These are phyloP conservation scores for Solanum clarkiae DNA, from an alignment of 257 asterid species.

Conservation along the genomic window DNA sequence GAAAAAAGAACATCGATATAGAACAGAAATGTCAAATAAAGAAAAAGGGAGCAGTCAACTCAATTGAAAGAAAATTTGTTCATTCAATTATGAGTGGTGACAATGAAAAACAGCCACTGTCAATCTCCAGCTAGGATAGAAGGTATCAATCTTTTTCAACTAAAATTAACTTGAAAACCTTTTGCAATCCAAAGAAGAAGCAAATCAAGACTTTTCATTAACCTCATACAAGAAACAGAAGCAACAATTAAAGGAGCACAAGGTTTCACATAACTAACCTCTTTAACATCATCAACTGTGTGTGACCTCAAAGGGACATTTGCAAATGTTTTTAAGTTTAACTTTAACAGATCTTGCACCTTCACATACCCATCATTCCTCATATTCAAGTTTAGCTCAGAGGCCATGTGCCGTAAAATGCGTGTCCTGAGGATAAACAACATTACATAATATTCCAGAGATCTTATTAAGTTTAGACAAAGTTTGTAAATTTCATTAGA, in stretches of 20 bases:
- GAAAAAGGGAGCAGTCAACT: neutral
- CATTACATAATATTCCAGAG: neutral
- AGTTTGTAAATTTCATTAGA: neutral
- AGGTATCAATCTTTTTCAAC: neutral
- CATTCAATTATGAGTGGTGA: neutral
- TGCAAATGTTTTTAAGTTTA: conserved; percentile 69
- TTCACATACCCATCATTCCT: conserved; percentile 85
- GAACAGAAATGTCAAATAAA: neutral
- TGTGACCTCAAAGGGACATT: conserved; percentile 51
- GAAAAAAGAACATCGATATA: neutral
- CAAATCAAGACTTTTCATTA: neutral
- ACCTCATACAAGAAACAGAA: neutral
- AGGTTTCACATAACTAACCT: conserved; percentile 33
- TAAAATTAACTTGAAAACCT: neutral
- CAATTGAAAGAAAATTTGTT: neutral
- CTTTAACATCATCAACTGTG: conserved; percentile 62
- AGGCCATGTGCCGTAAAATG: conserved; percentile 81
- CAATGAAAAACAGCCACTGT: neutral
- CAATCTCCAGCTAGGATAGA: neutral
- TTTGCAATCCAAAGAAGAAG: neutral
- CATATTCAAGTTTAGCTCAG: conserved; percentile 72
- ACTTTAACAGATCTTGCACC: conserved; percentile 68
- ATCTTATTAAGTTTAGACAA: neutral
- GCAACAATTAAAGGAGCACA: neutral
- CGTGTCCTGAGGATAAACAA: conserved; percentile 42